phyloP scores from a whole-genome alignment of 768 basidiomycete genomes.

The Cystofilobasidium ferigula region DNA sequence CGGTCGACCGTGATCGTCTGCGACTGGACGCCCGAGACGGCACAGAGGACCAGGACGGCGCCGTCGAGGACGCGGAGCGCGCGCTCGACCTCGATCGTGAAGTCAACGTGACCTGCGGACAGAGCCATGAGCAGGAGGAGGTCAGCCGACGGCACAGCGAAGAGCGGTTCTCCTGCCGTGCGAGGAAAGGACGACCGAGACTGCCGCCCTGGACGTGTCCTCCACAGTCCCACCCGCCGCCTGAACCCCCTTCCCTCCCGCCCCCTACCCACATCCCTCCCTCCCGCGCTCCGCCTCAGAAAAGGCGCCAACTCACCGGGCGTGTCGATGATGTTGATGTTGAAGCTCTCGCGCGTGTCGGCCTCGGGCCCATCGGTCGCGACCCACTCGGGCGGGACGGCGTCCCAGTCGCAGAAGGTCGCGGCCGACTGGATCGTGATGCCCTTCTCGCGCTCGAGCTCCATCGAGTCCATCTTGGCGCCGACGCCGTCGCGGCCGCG shows the following conservation, averaged over 20 bases:
- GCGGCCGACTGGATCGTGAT: slow-evolving; percentile 99
- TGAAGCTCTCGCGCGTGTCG: slow-evolving; percentile 54
- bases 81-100: slow-evolving; percentile 97
- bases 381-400: slow-evolving; percentile 47
- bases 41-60: slow-evolving; percentile 89
- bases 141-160: too few relatives aligned
- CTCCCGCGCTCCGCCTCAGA: too few relatives aligned
- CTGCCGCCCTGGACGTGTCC: too few relatives aligned
- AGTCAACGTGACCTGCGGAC: slow-evolving; percentile 86
- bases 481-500: slow-evolving; percentile 90
- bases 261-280: too few relatives aligned
- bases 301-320: slow-evolving; percentile 51
- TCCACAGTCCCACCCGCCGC: too few relatives aligned
- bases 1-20: slow-evolving; percentile 98
- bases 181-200: not conserved
- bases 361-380: slow-evolving; percentile 26
- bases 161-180: too few relatives aligned
- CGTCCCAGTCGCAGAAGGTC: slow-evolving; percentile 94
- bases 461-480: slow-evolving; percentile 99
- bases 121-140: not conserved
- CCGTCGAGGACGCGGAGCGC: slow-evolving; percentile 93
- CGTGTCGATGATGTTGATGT: slow-evolving; percentile 97
- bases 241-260: too few relatives aligned
- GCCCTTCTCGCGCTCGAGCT: slow-evolving; percentile 94
- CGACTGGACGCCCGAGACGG: slow-evolving; percentile 94